Evolutionary conservation across 805 yeast species (phyloP).

Genomic region (Kodamaea neixiangensis): DNA sequence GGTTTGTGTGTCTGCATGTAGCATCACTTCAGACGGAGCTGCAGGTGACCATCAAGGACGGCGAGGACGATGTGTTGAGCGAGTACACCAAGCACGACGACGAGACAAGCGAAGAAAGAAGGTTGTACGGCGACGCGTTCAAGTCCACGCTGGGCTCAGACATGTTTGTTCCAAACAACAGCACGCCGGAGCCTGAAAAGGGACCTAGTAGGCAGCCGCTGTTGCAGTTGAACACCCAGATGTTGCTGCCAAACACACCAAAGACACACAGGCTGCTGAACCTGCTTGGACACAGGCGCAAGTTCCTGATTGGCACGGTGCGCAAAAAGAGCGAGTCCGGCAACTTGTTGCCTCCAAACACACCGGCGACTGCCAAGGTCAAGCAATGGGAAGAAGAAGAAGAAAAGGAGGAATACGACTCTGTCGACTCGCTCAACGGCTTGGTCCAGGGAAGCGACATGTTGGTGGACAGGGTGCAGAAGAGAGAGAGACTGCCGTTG

Average conservation of each 20-base stretch:
- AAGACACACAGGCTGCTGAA: constrained; percentile 41
- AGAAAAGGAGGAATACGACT: constrained; percentile 49
- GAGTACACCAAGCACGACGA: constrained; percentile 16
- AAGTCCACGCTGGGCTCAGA: constrained; percentile 35
- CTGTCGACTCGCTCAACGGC: constrained; percentile 57
- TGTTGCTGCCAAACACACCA: constrained; percentile 31
- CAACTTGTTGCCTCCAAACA: constrained; percentile 49
- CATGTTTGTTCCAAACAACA: constrained; percentile 13
- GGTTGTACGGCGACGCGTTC: constrained; percentile 43
- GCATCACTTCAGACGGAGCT: constrained; percentile 42
- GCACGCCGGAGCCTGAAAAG: constrained; percentile 29
- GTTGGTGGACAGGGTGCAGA: constrained; percentile 61
- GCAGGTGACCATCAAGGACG: constrained; percentile 8
- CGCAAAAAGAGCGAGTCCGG: constrained; percentile 50
- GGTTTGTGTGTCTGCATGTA: constrained; percentile 79
- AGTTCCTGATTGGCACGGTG: constrained; percentile 60
- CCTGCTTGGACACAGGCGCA: constrained; percentile 54
- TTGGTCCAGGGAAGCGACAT: constrained; percentile 50
- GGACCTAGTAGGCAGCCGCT: constrained; percentile 42
- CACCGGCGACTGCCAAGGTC: constrained; percentile 53
- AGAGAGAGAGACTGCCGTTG: constrained; percentile 57
- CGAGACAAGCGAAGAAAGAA: constrained; percentile 32
- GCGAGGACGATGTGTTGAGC: constrained; percentile 11
- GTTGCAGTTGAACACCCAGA: constrained; percentile 30
- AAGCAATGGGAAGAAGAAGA: constrained; percentile 22